Percentiles rank a stretch among this genome's conserved stretches.
These are phyloP conservation scores for Talaromyces sp. DNA, from an alignment of 2,329 filamentous ascomycete genomes.

Conservation along the genomic window DNA sequence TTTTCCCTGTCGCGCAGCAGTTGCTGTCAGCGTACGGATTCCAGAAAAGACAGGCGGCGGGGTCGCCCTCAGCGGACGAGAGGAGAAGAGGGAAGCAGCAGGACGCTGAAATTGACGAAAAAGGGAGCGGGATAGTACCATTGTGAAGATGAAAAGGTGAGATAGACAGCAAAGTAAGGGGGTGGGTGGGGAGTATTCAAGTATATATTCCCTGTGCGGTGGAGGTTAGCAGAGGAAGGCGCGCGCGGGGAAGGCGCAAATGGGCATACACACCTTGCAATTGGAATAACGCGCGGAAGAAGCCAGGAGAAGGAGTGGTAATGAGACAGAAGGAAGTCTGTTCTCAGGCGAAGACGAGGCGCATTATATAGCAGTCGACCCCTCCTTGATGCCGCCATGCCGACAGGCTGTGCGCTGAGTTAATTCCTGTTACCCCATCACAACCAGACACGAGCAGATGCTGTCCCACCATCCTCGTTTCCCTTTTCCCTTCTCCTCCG, in stretches of 20 bases:
- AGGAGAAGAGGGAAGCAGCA: conserved; percentile 45
- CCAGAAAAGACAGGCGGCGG: conserved; percentile 36
- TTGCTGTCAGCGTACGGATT: conserved; percentile 59
- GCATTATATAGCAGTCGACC: not conserved
- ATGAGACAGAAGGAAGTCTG: not conserved
- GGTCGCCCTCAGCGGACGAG: conserved; percentile 26
- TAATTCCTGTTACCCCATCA: not conserved
- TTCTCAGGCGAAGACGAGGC: not conserved
- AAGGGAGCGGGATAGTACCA: conserved; percentile 61
- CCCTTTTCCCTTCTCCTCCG: not conserved
- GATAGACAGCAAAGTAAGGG: not conserved
- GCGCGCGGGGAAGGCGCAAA: not conserved
- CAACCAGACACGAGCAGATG: not conserved
- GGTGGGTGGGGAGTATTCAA: not conserved
- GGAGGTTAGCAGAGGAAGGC: not conserved
- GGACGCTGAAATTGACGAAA: conserved; percentile 52
- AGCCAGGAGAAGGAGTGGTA: not conserved
- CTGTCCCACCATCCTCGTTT: not conserved
- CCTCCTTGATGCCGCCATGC: not conserved
- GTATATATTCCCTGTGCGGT: not conserved
- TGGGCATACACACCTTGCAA: not conserved
- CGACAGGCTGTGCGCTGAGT: not conserved
- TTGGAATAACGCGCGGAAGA: not conserved
- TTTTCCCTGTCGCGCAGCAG: conserved; percentile 77
- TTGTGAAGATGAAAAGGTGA: conserved; percentile 33